Conservation (phyloP, 2,329 filamentous ascomycete genomes). For the Dothistroma septosporum region DNA sequence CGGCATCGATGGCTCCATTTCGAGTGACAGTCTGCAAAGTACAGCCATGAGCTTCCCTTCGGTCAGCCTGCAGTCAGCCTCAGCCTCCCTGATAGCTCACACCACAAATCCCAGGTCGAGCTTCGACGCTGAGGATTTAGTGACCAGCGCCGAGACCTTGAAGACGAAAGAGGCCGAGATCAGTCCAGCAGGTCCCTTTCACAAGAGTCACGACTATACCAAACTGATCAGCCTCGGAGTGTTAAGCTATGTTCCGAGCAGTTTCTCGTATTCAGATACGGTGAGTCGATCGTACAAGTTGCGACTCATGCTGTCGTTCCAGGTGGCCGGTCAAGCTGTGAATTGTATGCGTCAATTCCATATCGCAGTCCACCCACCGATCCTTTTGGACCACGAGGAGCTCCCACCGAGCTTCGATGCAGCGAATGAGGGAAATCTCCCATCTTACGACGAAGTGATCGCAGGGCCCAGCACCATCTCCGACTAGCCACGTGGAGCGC, state of each 20-base stretch:
- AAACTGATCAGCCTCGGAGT: slow-evolving; percentile 2
- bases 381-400: neutral
- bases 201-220: neutral
- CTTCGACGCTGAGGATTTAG: neutral
- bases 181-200: neutral
- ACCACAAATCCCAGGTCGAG: neutral
- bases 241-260: neutral
- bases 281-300: slow-evolving; percentile 6
- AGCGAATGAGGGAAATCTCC: neutral
- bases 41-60: slow-evolving; percentile 4
- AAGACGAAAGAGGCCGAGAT: neutral
- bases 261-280: slow-evolving; percentile 1
- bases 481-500: neutral
- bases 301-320: slow-evolving; percentile 1
- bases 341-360: neutral
- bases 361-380: slow-evolving; percentile 5
- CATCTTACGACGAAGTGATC: neutral
- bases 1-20: slow-evolving; percentile 8
- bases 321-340: neutral
- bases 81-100: slow-evolving; percentile 1
- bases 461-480: neutral
- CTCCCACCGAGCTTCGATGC: neutral
- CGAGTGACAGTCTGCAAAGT: slow-evolving; percentile 5
- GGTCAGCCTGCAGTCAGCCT: slow-evolving; percentile 1
- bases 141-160: neutral